A percentile compares a stretch with the other conserved stretches of the same genome.
Conservation (phyloP, 1,284 basidiomycete species). For the Trichosporon sp. region DNA sequence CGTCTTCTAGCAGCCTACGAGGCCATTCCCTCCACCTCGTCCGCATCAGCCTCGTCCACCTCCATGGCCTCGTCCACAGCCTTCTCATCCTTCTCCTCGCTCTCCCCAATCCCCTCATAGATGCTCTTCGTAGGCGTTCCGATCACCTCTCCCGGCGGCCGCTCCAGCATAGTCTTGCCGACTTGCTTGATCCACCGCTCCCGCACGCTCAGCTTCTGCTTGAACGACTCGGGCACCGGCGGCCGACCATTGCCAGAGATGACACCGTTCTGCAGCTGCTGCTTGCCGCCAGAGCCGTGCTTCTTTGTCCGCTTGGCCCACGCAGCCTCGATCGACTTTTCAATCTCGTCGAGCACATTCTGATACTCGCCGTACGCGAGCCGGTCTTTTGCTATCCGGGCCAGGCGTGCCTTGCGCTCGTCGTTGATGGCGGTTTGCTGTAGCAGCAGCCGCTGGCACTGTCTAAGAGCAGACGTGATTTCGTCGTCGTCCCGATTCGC, state of each 20-base stretch:
- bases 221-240: constrained; percentile 64
- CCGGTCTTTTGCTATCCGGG: constrained; percentile 72
- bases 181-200: constrained; percentile 67
- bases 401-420: constrained; percentile 67
- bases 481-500: constrained; percentile 81
- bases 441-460: constrained; percentile 76
- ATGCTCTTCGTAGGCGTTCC: constrained; percentile 68
- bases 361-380: constrained; percentile 86
- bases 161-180: constrained; percentile 61
- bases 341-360: constrained; percentile 69
- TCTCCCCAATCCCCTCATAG: constrained; percentile 64
- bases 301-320: constrained; percentile 50
- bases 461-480: constrained; percentile 79
- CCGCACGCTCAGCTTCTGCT: constrained; percentile 63
- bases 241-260: constrained; percentile 53
- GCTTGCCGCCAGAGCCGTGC: constrained; percentile 53
- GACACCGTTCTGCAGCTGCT: constrained; percentile 48
- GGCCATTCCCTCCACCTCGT: constrained; percentile 23
- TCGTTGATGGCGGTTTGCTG: constrained; percentile 74
- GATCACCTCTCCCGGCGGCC: constrained; percentile 61
- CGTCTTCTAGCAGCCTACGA: constrained; percentile 9
- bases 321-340: constrained; percentile 63
- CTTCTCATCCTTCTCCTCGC: constrained; percentile 40
- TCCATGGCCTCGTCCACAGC: constrained; percentile 41
- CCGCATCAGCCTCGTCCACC: constrained; percentile 31